A percentile compares a stretch with the other conserved stretches of the same genome.
Conservation (phyloP, 83 land plant genomes). For the Picea mariana region DNA sequence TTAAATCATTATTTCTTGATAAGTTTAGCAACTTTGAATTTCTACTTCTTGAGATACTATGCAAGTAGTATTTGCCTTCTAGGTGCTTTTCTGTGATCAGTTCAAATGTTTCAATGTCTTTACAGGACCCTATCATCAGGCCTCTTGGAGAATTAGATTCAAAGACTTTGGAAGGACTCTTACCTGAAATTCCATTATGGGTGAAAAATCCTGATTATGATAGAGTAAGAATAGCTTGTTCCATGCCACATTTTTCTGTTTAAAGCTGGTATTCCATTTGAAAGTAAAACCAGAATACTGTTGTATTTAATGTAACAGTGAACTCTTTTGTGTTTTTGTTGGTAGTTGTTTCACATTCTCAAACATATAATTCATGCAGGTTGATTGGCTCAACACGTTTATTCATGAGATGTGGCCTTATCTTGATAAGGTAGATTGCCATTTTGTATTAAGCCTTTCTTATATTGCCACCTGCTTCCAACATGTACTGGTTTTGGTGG, state of each 20-base stretch:
- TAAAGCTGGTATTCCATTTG: neutral
- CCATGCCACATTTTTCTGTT: neutral
- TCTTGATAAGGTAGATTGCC: slow-evolving; percentile 72
- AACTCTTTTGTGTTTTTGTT: slow-evolving; percentile 4
- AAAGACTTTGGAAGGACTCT: slow-evolving; percentile 57
- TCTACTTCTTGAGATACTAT: neutral
- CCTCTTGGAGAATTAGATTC: slow-evolving; percentile 80
- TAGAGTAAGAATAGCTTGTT: slow-evolving; percentile 40
- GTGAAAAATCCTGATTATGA: slow-evolving; percentile 94
- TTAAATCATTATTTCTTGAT: neutral
- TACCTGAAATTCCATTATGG: slow-evolving; percentile 89
- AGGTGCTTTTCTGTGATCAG: neutral
- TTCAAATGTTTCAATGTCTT: slow-evolving; percentile 3
- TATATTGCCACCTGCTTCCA: neutral
- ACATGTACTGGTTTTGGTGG: neutral
- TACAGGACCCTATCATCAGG: slow-evolving; percentile 77
- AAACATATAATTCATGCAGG: slow-evolving; percentile 35
- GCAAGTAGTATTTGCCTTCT: neutral
- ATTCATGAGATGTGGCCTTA: slow-evolving; percentile 44
- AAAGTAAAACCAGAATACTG: neutral
- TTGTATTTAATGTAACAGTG: neutral
- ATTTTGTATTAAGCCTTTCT: neutral
- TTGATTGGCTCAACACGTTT: slow-evolving; percentile 81
- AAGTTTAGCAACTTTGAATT: neutral
- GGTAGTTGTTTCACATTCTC: neutral